Evolutionary conservation across 2,329 filamentous ascomycete genomes (phyloP).

Genomic region (Paramyrothecium roridum): DNA sequence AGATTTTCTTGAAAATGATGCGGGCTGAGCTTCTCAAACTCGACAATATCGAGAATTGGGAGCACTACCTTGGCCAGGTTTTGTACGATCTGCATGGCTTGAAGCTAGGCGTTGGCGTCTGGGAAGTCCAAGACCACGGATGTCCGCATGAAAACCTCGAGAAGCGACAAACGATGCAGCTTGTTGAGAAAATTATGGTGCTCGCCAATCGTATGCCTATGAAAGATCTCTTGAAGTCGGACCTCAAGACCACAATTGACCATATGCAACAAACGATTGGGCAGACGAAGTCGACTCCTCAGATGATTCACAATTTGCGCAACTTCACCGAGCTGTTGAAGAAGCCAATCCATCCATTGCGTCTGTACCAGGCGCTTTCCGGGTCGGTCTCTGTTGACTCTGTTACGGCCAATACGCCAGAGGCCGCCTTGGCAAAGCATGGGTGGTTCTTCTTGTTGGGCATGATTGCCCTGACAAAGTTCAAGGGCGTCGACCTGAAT

Average conservation of each 20-base stretch:
- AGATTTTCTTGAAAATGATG: slow-evolving; percentile 85
- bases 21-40: slow-evolving; percentile 80
- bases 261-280: slow-evolving; percentile 88
- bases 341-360: slow-evolving; percentile 76
- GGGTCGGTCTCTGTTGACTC: slow-evolving; percentile 75
- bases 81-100: slow-evolving; percentile 80
- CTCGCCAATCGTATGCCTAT: slow-evolving; percentile 82
- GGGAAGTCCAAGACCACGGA: slow-evolving; percentile 72
- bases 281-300: slow-evolving; percentile 70
- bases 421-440: slow-evolving; percentile 71
- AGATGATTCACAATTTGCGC: slow-evolving; percentile 83
- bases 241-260: slow-evolving; percentile 86
- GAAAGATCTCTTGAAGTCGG: slow-evolving; percentile 88
- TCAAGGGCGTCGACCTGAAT: slow-evolving; percentile 64
- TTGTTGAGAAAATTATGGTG: slow-evolving; percentile 79
- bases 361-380: slow-evolving; percentile 75
- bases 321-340: slow-evolving; percentile 80
- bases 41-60: slow-evolving; percentile 74
- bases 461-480: slow-evolving; percentile 84
- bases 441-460: slow-evolving; percentile 93
- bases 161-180: slow-evolving; percentile 71
- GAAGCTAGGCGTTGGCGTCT: slow-evolving; percentile 67
- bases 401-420: slow-evolving; percentile 63
- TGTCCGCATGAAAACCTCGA: slow-evolving; percentile 77
- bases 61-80: slow-evolving; percentile 82